Base-by-base conservation (phyloP, 2,329 filamentous ascomycete genomes). In the Macrophomina pseudophaseolina region DNA sequence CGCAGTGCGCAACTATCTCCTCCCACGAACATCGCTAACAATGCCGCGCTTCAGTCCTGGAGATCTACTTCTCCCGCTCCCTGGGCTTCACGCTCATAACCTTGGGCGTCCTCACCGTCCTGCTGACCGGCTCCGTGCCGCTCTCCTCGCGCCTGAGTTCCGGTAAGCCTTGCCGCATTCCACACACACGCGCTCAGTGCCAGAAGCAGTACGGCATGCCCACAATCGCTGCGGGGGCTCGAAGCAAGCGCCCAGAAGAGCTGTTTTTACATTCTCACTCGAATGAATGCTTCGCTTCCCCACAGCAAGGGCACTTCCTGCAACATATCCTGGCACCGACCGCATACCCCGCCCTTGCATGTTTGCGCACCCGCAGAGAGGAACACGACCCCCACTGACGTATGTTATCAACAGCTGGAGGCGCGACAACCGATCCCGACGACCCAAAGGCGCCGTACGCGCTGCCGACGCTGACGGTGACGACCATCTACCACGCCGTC, bases 1-100 rank as follows among this genome's bases (percentile, higher is more conserved):
- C 23, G 23, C 23, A 23, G 23, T 23, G 23, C 23, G 23, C 23
- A 23, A 23, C 23, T 23, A 23, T 23, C 23, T 23, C 23, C 23
- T 23, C 23, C 28, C 23, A 8, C 49, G 48, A 12, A 38, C 28
- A 6, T 14, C n/a, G 38, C 63, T 65, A 23, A 65, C 42, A 38
- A 35, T 5, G 33, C 38, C 18, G 42, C 11, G 14, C n/a, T 18
- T 48, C 70, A 87, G 88, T 80, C 30, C 82, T 92, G 38, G 90
- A 93, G 77, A 79, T 86, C 66, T 94, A 94, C 83, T 89, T 94
- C 76, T 88, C 88, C 62, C 90, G 91, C 49, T 87, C 85, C 33
- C 84, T 93, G 1, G 91, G 90, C 69, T 81, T 94, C 66, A 81
- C 88, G 35, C 84, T 93, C 52, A 80, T 93, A 28, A 81, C 87